Conservation (phyloP, 2,329 filamentous ascomycete species). For the Aspergillus costaricaensis region DNA sequence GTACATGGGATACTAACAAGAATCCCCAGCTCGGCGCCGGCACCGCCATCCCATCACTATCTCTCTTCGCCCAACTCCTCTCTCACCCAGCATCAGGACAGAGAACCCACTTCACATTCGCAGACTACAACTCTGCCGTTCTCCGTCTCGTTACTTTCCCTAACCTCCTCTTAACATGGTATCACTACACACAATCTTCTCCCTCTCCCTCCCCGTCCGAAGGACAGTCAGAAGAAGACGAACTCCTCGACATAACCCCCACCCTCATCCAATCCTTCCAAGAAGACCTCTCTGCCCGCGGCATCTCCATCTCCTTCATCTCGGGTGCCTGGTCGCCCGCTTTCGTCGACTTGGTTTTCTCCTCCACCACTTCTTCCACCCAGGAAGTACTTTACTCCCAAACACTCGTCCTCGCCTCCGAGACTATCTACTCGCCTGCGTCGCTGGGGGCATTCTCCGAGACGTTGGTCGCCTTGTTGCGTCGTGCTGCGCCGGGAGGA, state of each 20-base stretch:
- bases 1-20: not conserved
- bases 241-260: constrained; percentile 52
- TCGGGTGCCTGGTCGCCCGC: constrained; percentile 61
- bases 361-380: constrained; percentile 30
- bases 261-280: constrained; percentile 51
- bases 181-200: constrained; percentile 22
- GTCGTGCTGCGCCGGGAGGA: constrained; percentile 28
- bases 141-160: constrained; percentile 62
- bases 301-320: constrained; percentile 56
- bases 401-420: constrained; percentile 58
- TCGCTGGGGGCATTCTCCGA: constrained; percentile 58
- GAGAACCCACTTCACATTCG: constrained; percentile 55
- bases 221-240: constrained; percentile 28
- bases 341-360: constrained; percentile 46
- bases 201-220: not conserved
- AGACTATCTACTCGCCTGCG: constrained; percentile 65
- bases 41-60: constrained; percentile 60
- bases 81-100: constrained; percentile 11
- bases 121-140: constrained; percentile 64
- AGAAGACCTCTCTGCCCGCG: constrained; percentile 40
- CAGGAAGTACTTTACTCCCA: no score
- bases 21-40: constrained; percentile 59
- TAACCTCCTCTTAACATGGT: constrained; percentile 62
- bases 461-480: constrained; percentile 54
- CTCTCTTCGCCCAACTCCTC: constrained; percentile 57